Evolutionary conservation across 805 yeast genomes (phyloP).

Genomic region (Cyberlindnera meyerae): DNA sequence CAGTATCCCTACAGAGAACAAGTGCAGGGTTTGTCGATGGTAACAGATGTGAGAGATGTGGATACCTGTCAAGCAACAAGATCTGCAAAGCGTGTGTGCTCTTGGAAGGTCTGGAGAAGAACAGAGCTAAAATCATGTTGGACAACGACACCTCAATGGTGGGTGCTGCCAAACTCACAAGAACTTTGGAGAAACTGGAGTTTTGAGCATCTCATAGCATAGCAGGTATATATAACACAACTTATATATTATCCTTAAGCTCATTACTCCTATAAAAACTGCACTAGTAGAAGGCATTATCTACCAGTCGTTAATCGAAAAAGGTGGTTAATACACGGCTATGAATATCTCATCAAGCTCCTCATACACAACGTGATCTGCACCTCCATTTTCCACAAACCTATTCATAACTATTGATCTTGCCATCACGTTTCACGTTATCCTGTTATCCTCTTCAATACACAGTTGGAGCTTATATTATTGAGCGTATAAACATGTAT

Average conservation of each 20-base stretch:
- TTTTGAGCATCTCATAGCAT: conserved; percentile 44
- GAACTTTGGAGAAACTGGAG: conserved; percentile 57
- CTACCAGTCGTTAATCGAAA: no score
- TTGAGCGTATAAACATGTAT: no score
- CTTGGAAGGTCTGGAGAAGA: conserved; percentile 75
- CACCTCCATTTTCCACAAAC: no score
- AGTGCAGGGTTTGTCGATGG: conserved; percentile 46
- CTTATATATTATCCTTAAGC: neutral
- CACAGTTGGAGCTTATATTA: no score
- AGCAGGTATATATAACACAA: neutral
- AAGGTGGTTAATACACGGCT: no score
- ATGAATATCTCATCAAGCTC: no score
- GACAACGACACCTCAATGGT: conserved; percentile 47
- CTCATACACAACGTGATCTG: no score
- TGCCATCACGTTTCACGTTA: no score
- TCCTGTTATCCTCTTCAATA: no score
- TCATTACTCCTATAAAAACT: no score
- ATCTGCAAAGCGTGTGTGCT: conserved; percentile 92
- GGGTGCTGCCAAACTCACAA: conserved; percentile 61
- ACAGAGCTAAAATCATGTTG: conserved; percentile 59
- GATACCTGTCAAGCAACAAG: conserved; percentile 81
- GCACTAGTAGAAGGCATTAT: no score
- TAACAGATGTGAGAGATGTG: conserved; percentile 81
- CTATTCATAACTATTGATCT: no score
- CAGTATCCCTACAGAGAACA: conserved; percentile 38